These are phyloP conservation scores for Neurospora sp. DNA, from an alignment of 495 filamentous ascomycete species.

Conservation along the genomic window DNA sequence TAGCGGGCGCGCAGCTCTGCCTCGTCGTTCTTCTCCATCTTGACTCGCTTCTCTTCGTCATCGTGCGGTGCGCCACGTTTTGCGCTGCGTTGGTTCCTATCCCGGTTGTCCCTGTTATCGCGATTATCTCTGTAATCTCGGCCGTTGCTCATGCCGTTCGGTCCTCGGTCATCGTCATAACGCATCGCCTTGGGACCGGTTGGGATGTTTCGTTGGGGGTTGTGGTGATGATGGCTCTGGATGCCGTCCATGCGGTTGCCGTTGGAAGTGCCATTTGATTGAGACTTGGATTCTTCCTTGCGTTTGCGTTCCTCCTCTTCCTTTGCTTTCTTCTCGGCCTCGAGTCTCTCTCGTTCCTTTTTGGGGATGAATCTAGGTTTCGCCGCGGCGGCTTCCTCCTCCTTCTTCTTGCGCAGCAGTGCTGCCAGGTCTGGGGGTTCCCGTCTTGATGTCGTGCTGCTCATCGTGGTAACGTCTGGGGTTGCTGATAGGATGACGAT, in stretches of 20 bases:
- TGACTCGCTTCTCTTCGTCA: slow-evolving; percentile 45
- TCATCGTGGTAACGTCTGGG: background rate
- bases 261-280: slow-evolving; percentile 6
- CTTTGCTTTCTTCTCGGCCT: slow-evolving; percentile 73
- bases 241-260: slow-evolving; percentile 6
- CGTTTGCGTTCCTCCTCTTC: slow-evolving; percentile 64
- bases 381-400: slow-evolving; percentile 33
- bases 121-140: slow-evolving; percentile 41
- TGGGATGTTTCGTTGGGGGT: slow-evolving; percentile 39
- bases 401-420: slow-evolving; percentile 36
- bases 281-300: slow-evolving; percentile 35
- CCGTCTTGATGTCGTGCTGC: slow-evolving; percentile 15
- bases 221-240: slow-evolving; percentile 9
- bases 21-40: slow-evolving; percentile 62
- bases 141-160: slow-evolving; percentile 32
- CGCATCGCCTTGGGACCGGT: slow-evolving; percentile 77
- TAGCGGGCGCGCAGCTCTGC: slow-evolving; percentile 72
- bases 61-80: slow-evolving; percentile 19
- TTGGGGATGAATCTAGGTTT: slow-evolving; percentile 91
- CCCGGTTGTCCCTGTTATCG: slow-evolving; percentile 17
- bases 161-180: slow-evolving; percentile 23
- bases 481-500: background rate
- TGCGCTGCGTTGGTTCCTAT: slow-evolving; percentile 23
- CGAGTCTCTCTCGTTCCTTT: slow-evolving; percentile 76
- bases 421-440: slow-evolving; percentile 38